Evolutionary conservation across 192 early-diverging fungal species (phyloP), one percentile per base, ranked within the genome.

Genomic region (Radiomyces spectabilis): DNA sequence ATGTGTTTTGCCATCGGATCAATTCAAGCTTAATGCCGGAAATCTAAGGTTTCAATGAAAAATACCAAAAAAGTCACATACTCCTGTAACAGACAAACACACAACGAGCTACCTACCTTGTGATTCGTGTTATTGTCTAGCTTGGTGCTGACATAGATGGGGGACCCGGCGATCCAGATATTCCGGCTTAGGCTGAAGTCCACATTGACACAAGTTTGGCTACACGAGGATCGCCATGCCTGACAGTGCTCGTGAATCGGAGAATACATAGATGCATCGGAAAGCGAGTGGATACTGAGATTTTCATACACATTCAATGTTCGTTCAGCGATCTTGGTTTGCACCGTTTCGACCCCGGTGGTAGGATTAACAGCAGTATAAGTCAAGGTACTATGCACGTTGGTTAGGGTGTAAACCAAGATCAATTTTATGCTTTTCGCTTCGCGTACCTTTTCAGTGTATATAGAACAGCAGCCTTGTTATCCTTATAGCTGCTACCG

Each of bases 1-100:
- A 55, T 2, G 43, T 62, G 31, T 54, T 32, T n/a, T 62, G 52
- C 13, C 34, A 35, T 26, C 52, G 18, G 6, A 62, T 35, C 21
- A 62, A 19, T 18, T 62, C 50, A 7, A 62, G 3, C 29, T 55
- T 53, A 18, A 62, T 54, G 30, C 55, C 51, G 19, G 21, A n/a
- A 13, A 62, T 46, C 51, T 21, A n/a, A n/a, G n/a, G n/a, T n/a
- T n/a, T n/a, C n/a, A n/a, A n/a, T n/a, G n/a, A n/a, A n/a, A n/a
- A n/a, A n/a, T n/a, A n/a, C n/a, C n/a, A n/a, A n/a, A n/a, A n/a
- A n/a, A n/a, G n/a, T n/a, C n/a, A n/a, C n/a, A n/a, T n/a, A n/a
- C n/a, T n/a, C n/a, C n/a, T n/a, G n/a, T n/a, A n/a, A n/a, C n/a
- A n/a, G n/a, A n/a, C n/a, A n/a, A n/a, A n/a, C n/a, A n/a, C n/a